Percentiles rank a stretch among this genome's conserved stretches.
Conservation (phyloP, 1,139 yeast genomes). For the Scheffersomyces lignicola region DNA sequence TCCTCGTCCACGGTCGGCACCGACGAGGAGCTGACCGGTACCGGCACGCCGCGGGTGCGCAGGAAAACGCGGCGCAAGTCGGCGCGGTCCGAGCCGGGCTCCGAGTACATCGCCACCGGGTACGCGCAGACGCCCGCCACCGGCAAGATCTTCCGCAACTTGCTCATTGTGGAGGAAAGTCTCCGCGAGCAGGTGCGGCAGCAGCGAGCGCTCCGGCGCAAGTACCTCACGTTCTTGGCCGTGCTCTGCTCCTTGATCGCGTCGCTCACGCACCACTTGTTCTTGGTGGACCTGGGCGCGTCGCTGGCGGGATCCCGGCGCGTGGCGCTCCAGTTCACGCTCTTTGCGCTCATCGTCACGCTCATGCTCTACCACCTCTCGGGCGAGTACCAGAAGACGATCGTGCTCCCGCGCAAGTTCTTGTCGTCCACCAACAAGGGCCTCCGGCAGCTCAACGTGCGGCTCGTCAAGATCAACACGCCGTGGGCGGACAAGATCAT, state of each 20-base stretch:
- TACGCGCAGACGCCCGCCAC: constrained; percentile 55
- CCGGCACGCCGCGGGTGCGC: constrained; percentile 16
- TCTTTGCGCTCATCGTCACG: constrained; percentile 69
- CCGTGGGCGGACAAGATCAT: constrained; percentile 54
- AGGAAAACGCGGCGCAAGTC: constrained; percentile 32
- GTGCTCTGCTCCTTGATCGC: constrained; percentile 46
- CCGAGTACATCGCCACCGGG: constrained; percentile 32
- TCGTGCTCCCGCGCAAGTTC: constrained; percentile 78
- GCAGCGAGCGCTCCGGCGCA: constrained; percentile 67
- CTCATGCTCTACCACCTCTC: constrained; percentile 77
- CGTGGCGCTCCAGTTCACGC: constrained; percentile 57
- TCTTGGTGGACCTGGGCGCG: constrained; percentile 23
- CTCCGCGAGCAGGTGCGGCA: constrained; percentile 77
- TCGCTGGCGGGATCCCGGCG: constrained; percentile 34
- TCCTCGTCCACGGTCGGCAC: constrained; percentile 3
- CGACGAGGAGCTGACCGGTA: constrained; percentile 8
- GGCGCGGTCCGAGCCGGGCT: constrained; percentile 28
- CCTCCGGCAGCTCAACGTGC: constrained; percentile 73
- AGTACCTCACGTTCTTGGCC: constrained; percentile 71
- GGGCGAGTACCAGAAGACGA: constrained; percentile 86
- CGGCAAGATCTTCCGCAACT: constrained; percentile 74
- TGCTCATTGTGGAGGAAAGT: constrained; percentile 82
- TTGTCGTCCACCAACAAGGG: constrained; percentile 84
- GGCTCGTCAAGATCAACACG: constrained; percentile 68
- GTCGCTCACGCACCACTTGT: constrained; percentile 42